Evolutionary conservation across 2,329 filamentous ascomycete species (phyloP).

Genomic region (Chaetomium sp.): DNA sequence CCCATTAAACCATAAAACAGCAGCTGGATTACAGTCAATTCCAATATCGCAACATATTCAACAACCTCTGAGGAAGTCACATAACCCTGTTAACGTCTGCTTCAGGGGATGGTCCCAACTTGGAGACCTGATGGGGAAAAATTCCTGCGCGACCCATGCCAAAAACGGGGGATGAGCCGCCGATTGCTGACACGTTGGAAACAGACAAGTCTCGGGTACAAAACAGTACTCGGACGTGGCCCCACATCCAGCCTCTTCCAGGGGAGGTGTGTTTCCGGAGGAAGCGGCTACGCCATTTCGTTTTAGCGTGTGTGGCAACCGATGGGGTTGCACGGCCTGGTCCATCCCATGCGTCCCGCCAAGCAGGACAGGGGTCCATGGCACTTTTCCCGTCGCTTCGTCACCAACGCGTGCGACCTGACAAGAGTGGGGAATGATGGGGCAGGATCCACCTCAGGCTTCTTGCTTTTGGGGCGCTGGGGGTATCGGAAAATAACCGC

Average conservation of each 20-base stretch:
- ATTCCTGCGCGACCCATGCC: too few relatives aligned
- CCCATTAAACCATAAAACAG: too few relatives aligned
- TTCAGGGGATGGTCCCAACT: too few relatives aligned
- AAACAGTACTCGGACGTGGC: conserved; percentile 5
- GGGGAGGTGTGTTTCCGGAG: conserved; percentile 24
- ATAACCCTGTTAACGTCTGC: too few relatives aligned
- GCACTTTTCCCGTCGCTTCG: conserved; percentile 15
- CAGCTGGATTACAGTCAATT: too few relatives aligned
- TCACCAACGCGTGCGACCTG: conserved; percentile 11
- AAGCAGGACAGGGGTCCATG: conserved; percentile 16
- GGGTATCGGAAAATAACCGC: neutral
- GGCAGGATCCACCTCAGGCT: neutral
- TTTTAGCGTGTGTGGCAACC: conserved; percentile 21
- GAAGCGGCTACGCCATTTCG: conserved; percentile 24
- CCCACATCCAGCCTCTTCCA: conserved; percentile 18
- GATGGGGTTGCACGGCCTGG: conserved; percentile 15
- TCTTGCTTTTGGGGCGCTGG: neutral
- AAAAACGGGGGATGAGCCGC: neutral
- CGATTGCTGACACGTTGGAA: neutral
- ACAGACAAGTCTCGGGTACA: conserved; percentile 16
- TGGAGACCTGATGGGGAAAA: too few relatives aligned
- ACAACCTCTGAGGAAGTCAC: too few relatives aligned
- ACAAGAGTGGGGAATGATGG: neutral
- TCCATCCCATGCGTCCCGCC: conserved; percentile 21
- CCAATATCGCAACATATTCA: too few relatives aligned